Conservation (phyloP, 305 asterid genomes). For the Plantago coronopus region DNA sequence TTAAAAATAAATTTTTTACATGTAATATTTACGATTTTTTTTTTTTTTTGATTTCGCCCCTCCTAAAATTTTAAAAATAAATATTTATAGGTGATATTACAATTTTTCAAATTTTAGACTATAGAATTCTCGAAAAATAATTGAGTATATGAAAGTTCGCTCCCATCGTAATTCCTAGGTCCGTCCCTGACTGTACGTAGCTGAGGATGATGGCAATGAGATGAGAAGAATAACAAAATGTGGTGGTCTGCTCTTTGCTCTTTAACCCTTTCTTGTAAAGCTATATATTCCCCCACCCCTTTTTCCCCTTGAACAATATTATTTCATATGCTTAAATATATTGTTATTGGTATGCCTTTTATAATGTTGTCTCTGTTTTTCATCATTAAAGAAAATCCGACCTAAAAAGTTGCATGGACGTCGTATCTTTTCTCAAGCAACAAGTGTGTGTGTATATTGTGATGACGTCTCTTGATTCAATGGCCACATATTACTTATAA, state of each 20-base stretch:
- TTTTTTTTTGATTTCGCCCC: too few relatives aligned
- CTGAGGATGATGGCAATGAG: constrained; percentile 27
- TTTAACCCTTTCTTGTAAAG: constrained; percentile 27
- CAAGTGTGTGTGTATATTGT: constrained; percentile 22
- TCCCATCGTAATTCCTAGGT: too few relatives aligned
- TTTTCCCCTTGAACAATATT: not conserved
- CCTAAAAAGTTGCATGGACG: constrained; percentile 13
- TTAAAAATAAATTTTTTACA: too few relatives aligned
- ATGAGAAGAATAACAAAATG: constrained; percentile 21
- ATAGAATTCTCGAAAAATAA: too few relatives aligned
- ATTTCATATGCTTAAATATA: too few relatives aligned
- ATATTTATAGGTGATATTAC: too few relatives aligned
- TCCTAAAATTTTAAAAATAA: too few relatives aligned
- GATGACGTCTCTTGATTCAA: constrained; percentile 22
- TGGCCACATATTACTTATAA: constrained; percentile 3
- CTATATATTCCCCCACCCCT: not conserved
- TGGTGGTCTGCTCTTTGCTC: not conserved
- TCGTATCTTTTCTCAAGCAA: constrained; percentile 19
- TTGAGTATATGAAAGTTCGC: too few relatives aligned
- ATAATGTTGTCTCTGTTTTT: not conserved
- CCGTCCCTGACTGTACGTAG: too few relatives aligned
- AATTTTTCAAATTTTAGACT: too few relatives aligned
- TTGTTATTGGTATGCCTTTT: too few relatives aligned
- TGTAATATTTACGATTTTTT: too few relatives aligned
- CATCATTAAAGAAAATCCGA: constrained; percentile 13